Base-by-base conservation (phyloP, 2,329 filamentous ascomycete genomes). In the Dothiorella sarmentorum region DNA sequence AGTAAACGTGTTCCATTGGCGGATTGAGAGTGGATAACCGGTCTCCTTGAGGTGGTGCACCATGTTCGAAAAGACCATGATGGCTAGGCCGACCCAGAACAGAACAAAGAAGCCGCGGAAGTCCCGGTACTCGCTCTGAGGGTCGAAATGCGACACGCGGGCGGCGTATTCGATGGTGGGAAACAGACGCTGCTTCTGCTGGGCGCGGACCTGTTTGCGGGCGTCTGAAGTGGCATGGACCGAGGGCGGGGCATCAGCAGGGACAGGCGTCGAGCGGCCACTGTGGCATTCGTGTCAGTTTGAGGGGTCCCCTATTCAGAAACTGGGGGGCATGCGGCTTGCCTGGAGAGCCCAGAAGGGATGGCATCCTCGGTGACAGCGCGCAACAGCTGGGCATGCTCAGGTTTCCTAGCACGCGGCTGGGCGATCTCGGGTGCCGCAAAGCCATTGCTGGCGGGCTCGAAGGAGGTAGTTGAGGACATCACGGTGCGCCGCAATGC, bases 81-180 rank as follows among this genome's bases (percentile, higher is more conserved):
- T 96, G 65, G 90, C 90, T 61, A 99, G 80, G 9, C 91, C 91
- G 64, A 99, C 93, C 94, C 94, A 99, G 77, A 99, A 99, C 35
- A 99, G 83, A 56, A 94, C 90, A 77, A 97, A 99, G 82, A 99
- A 99, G 70, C 94, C 94, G 67, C 91, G 86, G 72, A 99, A 99
- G 74, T 99, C 91, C 68, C 86, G 86, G 72, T 97, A 92, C 68
- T 96, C 91, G 73, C 90, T 96, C 51, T 85, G 82, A 0, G 92
- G 91, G 70, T 99, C 94, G 71, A 99, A 96, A 76, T 99, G 93
- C 17, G 93, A 97, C 20, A 97, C 87, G 59, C 94, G 88, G 61
- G 89, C 87, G 38, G 90, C 84, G 76, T 93, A 99, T 68, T 96
- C 90, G 70, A 96, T 91, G 20, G 90, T 94, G 20, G 95, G 93